Percentiles rank a stretch among this genome's conserved stretches.
Evolutionary conservation across 1,284 basidiomycete species (phyloP).

Genomic region (Sanghuangporus baumii): DNA sequence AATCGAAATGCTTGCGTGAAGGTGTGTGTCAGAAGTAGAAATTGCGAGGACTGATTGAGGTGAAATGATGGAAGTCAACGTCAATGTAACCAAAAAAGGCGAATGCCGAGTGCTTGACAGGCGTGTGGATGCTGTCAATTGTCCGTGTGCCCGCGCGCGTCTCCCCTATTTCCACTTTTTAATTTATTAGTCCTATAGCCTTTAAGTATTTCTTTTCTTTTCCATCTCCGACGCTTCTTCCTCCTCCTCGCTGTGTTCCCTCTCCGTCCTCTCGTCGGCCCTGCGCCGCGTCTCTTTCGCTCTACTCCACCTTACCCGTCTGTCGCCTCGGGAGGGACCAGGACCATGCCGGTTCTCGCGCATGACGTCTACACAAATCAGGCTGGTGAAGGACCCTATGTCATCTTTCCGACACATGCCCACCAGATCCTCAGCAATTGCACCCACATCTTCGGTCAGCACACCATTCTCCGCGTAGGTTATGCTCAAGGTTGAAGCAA

Average conservation of each 20-base stretch:
- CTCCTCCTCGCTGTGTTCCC: not conserved
- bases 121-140: not conserved
- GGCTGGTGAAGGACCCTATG: slow-evolving; percentile 9
- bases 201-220: not conserved
- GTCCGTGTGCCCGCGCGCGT: not conserved
- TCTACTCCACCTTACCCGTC: not conserved
- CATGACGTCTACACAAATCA: slow-evolving; percentile 15
- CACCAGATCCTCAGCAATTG: slow-evolving; percentile 16
- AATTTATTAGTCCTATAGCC: not conserved
- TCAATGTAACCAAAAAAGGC: not conserved
- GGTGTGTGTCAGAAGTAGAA: not conserved
- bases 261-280: not conserved
- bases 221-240: not conserved
- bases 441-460: slow-evolving; percentile 14
- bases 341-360: slow-evolving; percentile 11
- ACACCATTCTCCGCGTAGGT: too few species aligned
- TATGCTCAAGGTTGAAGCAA: not conserved
- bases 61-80: not conserved
- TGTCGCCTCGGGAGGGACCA: not conserved
- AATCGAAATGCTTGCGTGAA: not conserved
- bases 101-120: not conserved
- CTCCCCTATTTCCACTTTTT: not conserved
- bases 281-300: not conserved
- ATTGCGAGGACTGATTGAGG: not conserved
- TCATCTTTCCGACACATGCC: slow-evolving; percentile 16